Evolutionary conservation across 2,329 filamentous ascomycete genomes (phyloP).

Genomic region (Ophiocordyceps unilateralis): DNA sequence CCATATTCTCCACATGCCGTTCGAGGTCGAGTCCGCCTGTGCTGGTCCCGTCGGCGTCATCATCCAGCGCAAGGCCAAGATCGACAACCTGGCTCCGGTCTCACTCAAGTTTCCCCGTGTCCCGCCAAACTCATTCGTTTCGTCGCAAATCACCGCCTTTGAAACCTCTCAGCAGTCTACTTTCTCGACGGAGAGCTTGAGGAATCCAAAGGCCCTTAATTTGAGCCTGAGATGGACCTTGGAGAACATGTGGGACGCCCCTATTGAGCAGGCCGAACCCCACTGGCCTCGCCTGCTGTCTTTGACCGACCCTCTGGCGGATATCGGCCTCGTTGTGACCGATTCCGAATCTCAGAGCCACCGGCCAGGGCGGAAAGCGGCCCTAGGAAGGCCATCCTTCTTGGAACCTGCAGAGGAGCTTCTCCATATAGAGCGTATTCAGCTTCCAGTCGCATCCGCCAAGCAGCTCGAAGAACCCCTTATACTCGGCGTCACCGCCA

Average conservation of each 20-base stretch:
- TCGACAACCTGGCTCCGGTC: constrained; percentile 30
- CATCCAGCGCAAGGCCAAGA: constrained; percentile 59
- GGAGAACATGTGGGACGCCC: constrained; percentile 40
- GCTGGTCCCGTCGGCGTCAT: constrained; percentile 70
- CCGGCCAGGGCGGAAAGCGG: constrained; percentile 13
- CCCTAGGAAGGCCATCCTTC: constrained; percentile 29
- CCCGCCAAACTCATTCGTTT: constrained; percentile 71
- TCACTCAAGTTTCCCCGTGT: constrained; percentile 41
- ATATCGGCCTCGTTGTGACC: constrained; percentile 67
- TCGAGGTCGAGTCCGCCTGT: constrained; percentile 79
- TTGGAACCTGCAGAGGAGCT: constrained; percentile 69
- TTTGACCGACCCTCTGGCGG: constrained; percentile 69
- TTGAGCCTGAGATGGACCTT: constrained; percentile 34
- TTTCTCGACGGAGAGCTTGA: constrained; percentile 40
- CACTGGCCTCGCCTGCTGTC: constrained; percentile 65
- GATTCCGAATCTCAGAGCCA: constrained; percentile 24
- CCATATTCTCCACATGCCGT: constrained; percentile 83
- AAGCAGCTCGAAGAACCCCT: constrained; percentile 30
- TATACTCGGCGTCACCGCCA: constrained; percentile 64
- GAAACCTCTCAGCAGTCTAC: constrained; percentile 31
- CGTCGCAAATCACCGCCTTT: constrained; percentile 42
- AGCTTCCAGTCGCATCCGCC: constrained; percentile 30
- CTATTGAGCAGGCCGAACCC: constrained; percentile 33
- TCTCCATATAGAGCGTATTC: constrained; percentile 57
- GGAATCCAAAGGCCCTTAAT: constrained; percentile 35